Percentiles rank a stretch among this genome's conserved stretches.
These are phyloP conservation scores for Fusarium pseudograminearum DNA, from an alignment of 2,329 filamentous ascomycete genomes.

Conservation along the genomic window DNA sequence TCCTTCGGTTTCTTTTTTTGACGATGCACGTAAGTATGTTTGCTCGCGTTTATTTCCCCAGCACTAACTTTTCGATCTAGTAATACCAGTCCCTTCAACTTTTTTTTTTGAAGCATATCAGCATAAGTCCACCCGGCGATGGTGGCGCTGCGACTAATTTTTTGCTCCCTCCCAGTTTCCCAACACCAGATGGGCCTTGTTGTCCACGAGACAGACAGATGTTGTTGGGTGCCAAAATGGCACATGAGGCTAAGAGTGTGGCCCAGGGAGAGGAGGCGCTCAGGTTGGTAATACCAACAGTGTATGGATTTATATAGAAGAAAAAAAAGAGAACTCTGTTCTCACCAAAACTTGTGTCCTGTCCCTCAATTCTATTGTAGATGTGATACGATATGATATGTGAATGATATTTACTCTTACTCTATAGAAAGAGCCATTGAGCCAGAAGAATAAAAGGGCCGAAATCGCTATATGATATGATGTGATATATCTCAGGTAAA, in stretches of 20 bases:
- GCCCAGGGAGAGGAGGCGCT: slow-evolving; percentile 5
- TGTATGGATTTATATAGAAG: slow-evolving; percentile 27
- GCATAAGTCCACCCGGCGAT: background rate
- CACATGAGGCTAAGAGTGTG: background rate
- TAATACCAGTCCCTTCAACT: background rate
- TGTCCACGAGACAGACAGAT: background rate
- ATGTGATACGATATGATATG: slow-evolving; percentile 12
- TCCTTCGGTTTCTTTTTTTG: slow-evolving; percentile 5
- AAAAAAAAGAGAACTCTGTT: slow-evolving; percentile 22
- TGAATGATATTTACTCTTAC: slow-evolving; percentile 1
- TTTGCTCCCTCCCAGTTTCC: background rate
- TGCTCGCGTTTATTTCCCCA: slow-evolving; percentile 6
- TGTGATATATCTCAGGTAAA: slow-evolving; percentile 11
- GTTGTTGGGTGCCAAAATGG: slow-evolving; percentile 6
- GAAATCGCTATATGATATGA: slow-evolving; percentile 22
- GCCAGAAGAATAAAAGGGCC: slow-evolving; percentile 21
- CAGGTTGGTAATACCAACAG: slow-evolving; percentile 5
- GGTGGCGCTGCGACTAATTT: background rate
- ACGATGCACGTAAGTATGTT: slow-evolving; percentile 10
- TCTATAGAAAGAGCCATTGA: too few species aligned
- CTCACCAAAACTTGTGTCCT: slow-evolving; percentile 22
- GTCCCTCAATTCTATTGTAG: background rate
- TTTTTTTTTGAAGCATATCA: background rate
- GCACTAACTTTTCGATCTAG: background rate
- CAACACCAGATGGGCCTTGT: slow-evolving; percentile 2